Base-by-base conservation (phyloP, 768 basidiomycete genomes). In the Psilocybe cubensis region DNA sequence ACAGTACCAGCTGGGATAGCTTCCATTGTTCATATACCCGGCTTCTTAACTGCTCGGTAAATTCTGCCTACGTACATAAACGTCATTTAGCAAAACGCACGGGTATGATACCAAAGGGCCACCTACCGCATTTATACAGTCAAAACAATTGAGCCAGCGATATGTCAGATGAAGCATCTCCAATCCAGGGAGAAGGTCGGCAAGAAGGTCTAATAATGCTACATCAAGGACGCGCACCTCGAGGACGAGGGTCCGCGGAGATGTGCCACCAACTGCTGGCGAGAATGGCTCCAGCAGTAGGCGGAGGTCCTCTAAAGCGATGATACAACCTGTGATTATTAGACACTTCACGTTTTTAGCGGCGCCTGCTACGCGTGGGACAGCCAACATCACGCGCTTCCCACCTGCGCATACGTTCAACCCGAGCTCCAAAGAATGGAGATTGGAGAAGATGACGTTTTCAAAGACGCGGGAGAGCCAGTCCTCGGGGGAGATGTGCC, bases 121-220 rank as follows among this genome's bases (percentile, higher is more conserved):
- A 56, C 62, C 11, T 59, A 63, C 62, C 53, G 50, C 57, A 29
- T 49, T 55, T 20, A 41, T 52, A 31, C 41, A 48, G 3, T 48
- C 62, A 5, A 48, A 56, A 20, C 23, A 44, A 35, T 33, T 35
- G 41, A 66, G 29, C 64, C 64, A 66, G 10, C 60, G 50, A 41
- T 66, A 66, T 18, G 60, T 60, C 57, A 66, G 27, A 38, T 66
- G 56, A n/a, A 66, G 53, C 44, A 28, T 47, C 35, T 63, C 54
- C 42, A 66, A 48, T 12, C 46, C 49, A 3, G 65, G 62, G 17
- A 66, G 54, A 11, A 38, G 33, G 29, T 53, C 41, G n/a, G 62
- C 57, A 21, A 66, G 51, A 10, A 61, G 43, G 44, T 60, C 59
- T 20, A 66, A 42, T 8, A 66, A 35, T 11, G 41, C 17, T 44